phyloP scores from a whole-genome alignment of 306 rosid species.

The Ceratonia siliqua region DNA sequence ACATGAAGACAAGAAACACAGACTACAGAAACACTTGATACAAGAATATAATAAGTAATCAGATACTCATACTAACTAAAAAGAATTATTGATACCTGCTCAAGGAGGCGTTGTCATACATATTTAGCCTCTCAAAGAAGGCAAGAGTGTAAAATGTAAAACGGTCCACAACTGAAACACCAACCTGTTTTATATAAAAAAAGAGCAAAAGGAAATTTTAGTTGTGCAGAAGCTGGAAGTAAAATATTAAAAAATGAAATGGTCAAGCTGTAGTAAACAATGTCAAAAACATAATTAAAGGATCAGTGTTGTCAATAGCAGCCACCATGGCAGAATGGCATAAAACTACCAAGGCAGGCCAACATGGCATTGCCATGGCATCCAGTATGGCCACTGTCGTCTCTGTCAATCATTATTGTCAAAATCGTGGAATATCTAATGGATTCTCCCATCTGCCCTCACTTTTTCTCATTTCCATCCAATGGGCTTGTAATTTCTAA shows the following conservation, averaged over 20 bases:
- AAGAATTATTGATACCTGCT: slow-evolving; percentile 57
- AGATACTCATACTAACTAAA: background rate
- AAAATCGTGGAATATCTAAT: background rate
- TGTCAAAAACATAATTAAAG: background rate
- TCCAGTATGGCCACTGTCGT: background rate
- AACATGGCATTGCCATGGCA: background rate
- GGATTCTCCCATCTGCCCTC: background rate
- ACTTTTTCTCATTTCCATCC: background rate
- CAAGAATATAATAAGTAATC: slow-evolving; percentile 6
- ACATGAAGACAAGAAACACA: slow-evolving; percentile 5
- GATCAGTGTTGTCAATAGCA: background rate
- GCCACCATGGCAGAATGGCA: background rate
- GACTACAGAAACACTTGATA: background rate
- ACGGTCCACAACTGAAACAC: slow-evolving; percentile 97
- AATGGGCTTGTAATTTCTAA: background rate
- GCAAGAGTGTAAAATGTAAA: slow-evolving; percentile 91
- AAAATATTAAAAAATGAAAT: slow-evolving; percentile 1
- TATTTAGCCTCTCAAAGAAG: slow-evolving; percentile 89
- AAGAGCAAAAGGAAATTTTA: slow-evolving; percentile 24
- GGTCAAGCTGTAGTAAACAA: slow-evolving; percentile 24
- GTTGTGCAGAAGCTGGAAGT: background rate
- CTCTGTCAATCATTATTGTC: background rate
- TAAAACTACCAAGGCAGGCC: background rate
- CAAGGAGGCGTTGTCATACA: slow-evolving; percentile 90
- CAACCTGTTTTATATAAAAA: slow-evolving; percentile 59